These are phyloP conservation scores for Exidia glandulosa DNA, from an alignment of 768 basidiomycete species.

Conservation along the genomic window DNA sequence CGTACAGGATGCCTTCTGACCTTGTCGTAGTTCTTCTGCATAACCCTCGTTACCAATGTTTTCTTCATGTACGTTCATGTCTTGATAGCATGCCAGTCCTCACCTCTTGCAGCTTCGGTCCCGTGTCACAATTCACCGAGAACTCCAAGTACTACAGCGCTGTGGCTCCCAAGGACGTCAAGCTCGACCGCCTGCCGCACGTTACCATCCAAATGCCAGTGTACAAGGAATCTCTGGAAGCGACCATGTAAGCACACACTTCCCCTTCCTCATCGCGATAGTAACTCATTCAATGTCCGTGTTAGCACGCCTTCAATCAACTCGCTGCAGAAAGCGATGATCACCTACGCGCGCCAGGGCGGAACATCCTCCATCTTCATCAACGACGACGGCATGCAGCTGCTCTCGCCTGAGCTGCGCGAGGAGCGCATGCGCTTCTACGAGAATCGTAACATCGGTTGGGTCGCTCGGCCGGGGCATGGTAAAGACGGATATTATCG, in stretches of 20 bases:
- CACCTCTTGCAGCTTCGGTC: too few species aligned
- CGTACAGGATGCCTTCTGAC: neutral
- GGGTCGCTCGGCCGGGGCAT: slow-evolving; percentile 21
- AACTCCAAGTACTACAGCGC: slow-evolving; percentile 17
- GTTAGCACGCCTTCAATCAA: slow-evolving; percentile 11
- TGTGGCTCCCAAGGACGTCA: slow-evolving; percentile 1
- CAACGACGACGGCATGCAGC: slow-evolving; percentile 30
- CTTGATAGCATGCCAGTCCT: too few species aligned
- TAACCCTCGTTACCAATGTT: slow-evolving; percentile 9
- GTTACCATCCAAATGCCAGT: slow-evolving; percentile 17
- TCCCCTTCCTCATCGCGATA: neutral
- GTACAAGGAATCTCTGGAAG: slow-evolving; percentile 15
- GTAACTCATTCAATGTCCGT: slow-evolving; percentile 8
- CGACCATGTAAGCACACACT: slow-evolving; percentile 5
- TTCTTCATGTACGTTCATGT: too few species aligned
- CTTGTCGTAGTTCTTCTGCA: slow-evolving; percentile 6
- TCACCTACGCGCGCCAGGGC: slow-evolving; percentile 29
- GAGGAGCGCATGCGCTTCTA: slow-evolving; percentile 22
- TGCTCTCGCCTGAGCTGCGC: slow-evolving; percentile 16
- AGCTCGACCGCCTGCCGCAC: slow-evolving; percentile 4
- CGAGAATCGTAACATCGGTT: slow-evolving; percentile 17
- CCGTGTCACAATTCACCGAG: slow-evolving; percentile 62
- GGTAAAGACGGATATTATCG: slow-evolving; percentile 39
- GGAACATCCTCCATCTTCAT: slow-evolving; percentile 25
- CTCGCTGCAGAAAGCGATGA: slow-evolving; percentile 24